Evolutionary conservation across 1,284 basidiomycete species (phyloP).

Genomic region (Cutaneotrichosporon mucoides): DNA sequence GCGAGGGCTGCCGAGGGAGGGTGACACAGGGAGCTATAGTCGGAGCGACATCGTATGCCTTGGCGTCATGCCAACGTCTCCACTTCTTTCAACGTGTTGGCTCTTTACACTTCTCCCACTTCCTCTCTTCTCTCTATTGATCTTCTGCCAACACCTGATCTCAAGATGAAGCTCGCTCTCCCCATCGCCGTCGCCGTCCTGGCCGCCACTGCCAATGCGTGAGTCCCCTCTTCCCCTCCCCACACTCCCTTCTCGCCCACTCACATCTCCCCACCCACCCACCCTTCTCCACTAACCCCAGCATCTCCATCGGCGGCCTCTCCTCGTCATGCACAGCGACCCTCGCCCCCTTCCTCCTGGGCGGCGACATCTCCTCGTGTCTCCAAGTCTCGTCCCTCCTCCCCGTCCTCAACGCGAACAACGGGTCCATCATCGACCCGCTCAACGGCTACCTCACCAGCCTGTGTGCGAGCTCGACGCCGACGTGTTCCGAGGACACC

Average conservation of each 20-base stretch:
- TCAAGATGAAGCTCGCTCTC: neutral
- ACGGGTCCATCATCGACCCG: conserved; percentile 26
- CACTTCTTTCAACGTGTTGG: too few relatives aligned
- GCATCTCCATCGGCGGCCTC: neutral
- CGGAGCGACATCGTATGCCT: too few relatives aligned
- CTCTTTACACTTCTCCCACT: too few relatives aligned
- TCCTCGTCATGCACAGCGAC: neutral
- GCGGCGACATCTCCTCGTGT: conserved; percentile 21
- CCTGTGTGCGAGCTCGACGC: conserved; percentile 34
- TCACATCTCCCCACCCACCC: neutral
- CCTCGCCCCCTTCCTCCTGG: neutral
- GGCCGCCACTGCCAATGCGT: neutral
- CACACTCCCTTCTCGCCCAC: too few relatives aligned
- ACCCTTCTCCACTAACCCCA: neutral
- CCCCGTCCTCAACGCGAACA: conserved; percentile 22
- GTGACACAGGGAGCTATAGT: too few relatives aligned
- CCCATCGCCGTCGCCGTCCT: neutral
- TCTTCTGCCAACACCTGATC: neutral
- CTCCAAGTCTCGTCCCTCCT: conserved; percentile 33
- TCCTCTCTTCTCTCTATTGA: too few relatives aligned
- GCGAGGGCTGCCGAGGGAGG: too few relatives aligned
- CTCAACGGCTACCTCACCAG: conserved; percentile 37
- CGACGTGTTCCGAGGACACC: conserved; percentile 39
- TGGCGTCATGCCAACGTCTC: too few relatives aligned
- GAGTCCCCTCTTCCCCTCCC: neutral